A percentile compares a stretch with the other conserved stretches of the same genome.
phyloP scores from a whole-genome alignment of 2,329 filamentous ascomycete species.

The Botrytis porri region DNA sequence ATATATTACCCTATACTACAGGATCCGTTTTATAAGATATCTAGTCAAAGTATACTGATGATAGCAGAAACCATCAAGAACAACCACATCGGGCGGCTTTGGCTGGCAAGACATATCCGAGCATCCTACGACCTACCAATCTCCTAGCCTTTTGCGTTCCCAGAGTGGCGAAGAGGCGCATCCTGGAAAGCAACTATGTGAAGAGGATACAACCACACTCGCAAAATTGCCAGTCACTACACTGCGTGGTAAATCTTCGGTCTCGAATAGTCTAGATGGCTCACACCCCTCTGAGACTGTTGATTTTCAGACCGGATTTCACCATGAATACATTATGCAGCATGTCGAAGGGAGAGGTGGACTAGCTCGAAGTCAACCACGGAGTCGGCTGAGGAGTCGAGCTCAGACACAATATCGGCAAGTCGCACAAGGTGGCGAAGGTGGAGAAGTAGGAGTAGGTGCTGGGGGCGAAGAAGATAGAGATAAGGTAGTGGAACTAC shows the following conservation, averaged over 20 bases:
- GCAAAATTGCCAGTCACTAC: constrained; percentile 4
- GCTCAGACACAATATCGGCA: constrained; percentile 22
- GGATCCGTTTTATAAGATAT: not conserved
- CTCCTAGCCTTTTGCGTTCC: not conserved
- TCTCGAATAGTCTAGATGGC: constrained; percentile 30
- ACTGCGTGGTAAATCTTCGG: not conserved
- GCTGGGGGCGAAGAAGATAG: not conserved
- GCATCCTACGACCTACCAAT: not conserved
- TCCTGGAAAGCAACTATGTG: constrained; percentile 12
- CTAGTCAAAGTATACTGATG: not conserved
- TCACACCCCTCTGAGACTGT: constrained; percentile 29
- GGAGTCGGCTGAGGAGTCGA: constrained; percentile 29
- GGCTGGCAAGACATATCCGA: constrained; percentile 30
- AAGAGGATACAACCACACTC: constrained; percentile 17
- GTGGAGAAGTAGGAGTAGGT: not conserved
- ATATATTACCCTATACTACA: not conserved
- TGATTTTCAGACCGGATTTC: constrained; percentile 32
- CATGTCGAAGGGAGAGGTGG: constrained; percentile 22
- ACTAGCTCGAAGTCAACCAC: constrained; percentile 12
- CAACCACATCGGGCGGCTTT: constrained; percentile 20
- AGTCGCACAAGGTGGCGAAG: not conserved
- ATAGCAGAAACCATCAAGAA: constrained; percentile 18
- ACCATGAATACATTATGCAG: constrained; percentile 23
- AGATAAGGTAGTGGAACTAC: constrained; percentile 11
- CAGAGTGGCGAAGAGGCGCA: constrained; percentile 4